phyloP scores from a whole-genome alignment of 352 stramenopile species.

The Elongisporangium undulatum region DNA sequence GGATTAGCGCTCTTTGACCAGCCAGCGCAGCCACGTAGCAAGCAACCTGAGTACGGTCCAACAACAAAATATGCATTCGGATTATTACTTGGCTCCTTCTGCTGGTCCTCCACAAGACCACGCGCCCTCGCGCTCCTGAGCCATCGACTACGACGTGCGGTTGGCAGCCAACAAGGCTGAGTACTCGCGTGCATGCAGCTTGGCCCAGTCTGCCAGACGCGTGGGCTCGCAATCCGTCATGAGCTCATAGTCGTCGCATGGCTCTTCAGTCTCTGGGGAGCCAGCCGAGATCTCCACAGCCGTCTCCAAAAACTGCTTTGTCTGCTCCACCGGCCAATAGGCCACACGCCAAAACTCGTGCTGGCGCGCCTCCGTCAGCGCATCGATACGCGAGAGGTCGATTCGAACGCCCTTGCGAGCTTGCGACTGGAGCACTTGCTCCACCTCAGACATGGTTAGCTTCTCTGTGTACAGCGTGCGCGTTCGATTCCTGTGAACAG shows the following conservation, averaged over 20 bases:
- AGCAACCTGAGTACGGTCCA: neutral
- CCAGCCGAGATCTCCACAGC: slow-evolving; percentile 29
- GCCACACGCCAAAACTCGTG: slow-evolving; percentile 55
- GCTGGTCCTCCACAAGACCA: neutral
- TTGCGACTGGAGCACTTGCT: slow-evolving; percentile 27
- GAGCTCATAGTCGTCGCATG: neutral
- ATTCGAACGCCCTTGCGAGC: slow-evolving; percentile 31
- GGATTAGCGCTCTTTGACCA: neutral
- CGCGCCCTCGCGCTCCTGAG: neutral
- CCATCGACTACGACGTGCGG: neutral
- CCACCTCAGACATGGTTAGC: slow-evolving; percentile 42
- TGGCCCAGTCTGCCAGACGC: neutral
- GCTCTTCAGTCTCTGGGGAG: neutral
- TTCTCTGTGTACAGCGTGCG: slow-evolving; percentile 42
- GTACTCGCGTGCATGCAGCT: neutral
- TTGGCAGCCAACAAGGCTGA: neutral
- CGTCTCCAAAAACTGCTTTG: slow-evolving; percentile 45
- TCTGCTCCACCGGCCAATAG: slow-evolving; percentile 42
- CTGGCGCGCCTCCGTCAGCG: slow-evolving; percentile 22
- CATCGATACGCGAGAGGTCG: slow-evolving; percentile 36
- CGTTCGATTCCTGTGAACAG: slow-evolving; percentile 36
- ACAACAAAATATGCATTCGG: neutral
- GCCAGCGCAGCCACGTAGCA: neutral
- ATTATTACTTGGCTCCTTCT: neutral
- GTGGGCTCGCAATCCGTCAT: neutral